Evolutionary conservation across 768 basidiomycete species (phyloP).

Genomic region (Exsudoporus frostii): DNA sequence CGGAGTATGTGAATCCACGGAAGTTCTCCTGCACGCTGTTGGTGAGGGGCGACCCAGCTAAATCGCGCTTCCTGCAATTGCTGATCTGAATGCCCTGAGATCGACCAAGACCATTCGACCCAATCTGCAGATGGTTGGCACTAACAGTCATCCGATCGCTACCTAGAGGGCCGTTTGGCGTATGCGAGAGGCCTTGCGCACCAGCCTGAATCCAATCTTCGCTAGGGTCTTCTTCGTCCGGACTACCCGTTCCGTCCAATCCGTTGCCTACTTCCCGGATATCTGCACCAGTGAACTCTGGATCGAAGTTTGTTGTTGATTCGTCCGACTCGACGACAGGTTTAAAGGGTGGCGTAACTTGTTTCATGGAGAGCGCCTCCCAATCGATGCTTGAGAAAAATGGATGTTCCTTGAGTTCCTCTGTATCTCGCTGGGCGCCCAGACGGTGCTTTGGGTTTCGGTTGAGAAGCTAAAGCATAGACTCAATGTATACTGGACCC

Average conservation of each 20-base stretch:
- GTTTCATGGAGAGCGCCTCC: conserved; percentile 79
- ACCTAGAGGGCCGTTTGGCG: conserved; percentile 77
- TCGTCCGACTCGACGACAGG: conserved; percentile 98
- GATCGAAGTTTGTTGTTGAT: conserved; percentile 96
- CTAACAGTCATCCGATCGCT: conserved; percentile 40
- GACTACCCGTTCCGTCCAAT: conserved; percentile 41
- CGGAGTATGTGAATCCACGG: conserved; percentile 87
- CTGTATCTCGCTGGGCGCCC: conserved; percentile 86
- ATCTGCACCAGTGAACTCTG: conserved; percentile 94
- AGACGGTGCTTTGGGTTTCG: conserved; percentile 98
- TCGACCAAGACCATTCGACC: conserved; percentile 15
- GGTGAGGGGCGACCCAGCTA: conserved; percentile 69
- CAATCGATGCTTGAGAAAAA: conserved; percentile 95
- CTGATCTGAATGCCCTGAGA: conserved; percentile 49
- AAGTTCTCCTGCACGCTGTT: conserved; percentile 96
- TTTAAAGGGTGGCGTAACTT: conserved; percentile 96
- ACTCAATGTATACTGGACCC: conserved; percentile 14
- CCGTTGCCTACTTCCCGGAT: conserved; percentile 66
- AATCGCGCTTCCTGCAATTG: conserved; percentile 43
- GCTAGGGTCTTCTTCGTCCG: conserved; percentile 64
- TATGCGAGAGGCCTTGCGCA: conserved; percentile 40
- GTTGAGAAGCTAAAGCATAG: conserved; percentile 74
- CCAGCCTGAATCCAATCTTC: conserved; percentile 50
- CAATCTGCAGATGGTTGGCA: conserved; percentile 12
- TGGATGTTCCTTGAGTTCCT: conserved; percentile 91